phyloP scores from a whole-genome alignment of 805 yeast genomes.

The Torulaspora indica region DNA sequence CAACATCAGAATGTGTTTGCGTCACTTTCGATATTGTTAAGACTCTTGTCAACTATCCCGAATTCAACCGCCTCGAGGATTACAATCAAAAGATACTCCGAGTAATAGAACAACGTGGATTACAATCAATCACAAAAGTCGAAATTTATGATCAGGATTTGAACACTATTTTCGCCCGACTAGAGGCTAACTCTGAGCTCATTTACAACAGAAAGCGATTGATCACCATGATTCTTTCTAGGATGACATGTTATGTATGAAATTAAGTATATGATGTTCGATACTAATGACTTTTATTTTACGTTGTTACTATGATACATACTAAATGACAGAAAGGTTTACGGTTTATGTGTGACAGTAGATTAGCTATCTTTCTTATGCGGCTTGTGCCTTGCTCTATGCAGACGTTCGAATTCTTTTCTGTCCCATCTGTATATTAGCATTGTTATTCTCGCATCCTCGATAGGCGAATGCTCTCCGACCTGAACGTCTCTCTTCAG shows the following conservation, averaged over 20 bases:
- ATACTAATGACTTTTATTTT: conserved; percentile 1
- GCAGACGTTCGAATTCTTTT: conserved; percentile 52
- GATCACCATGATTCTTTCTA: conserved; percentile 20
- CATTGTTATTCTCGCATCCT: conserved; percentile 89
- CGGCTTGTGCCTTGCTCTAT: conserved; percentile 19
- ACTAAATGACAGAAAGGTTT: background rate
- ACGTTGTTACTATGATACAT: background rate
- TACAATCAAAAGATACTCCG: conserved; percentile 21
- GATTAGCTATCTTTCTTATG: background rate
- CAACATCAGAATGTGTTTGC: conserved; percentile 33
- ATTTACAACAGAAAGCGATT: conserved; percentile 27
- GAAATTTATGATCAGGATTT: conserved; percentile 8
- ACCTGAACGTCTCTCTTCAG: conserved; percentile 60
- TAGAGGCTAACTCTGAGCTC: conserved; percentile 16
- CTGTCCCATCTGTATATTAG: conserved; percentile 60
- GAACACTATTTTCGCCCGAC: conserved; percentile 11
- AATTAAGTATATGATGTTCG: background rate
- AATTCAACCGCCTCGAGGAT: conserved; percentile 27
- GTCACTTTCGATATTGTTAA: conserved; percentile 34
- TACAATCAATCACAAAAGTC: conserved; percentile 14
- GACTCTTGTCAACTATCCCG: conserved; percentile 31
- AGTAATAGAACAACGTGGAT: conserved; percentile 26
- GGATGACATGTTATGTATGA: conserved; percentile 18
- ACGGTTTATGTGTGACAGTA: too few relatives aligned
- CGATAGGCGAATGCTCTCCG: conserved; percentile 80